Percentiles rank a stretch among this genome's conserved stretches.
phyloP scores from a whole-genome alignment of 2,329 filamentous ascomycete genomes.

The Neonectria magnoliae region DNA sequence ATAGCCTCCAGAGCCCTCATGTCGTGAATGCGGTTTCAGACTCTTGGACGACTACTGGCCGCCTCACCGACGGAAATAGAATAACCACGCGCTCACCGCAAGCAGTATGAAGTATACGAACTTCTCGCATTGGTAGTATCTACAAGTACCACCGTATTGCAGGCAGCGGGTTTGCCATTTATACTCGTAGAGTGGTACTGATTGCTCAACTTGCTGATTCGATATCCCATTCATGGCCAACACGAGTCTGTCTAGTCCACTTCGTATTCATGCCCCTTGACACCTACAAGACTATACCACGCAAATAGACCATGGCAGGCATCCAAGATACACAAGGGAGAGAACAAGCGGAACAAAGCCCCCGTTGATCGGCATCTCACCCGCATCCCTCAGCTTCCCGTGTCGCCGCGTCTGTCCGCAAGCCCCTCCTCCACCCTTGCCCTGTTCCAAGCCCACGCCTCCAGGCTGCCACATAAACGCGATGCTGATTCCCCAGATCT shows the following conservation, averaged over 20 bases:
- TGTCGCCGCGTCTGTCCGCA: neutral
- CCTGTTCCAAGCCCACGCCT: slow-evolving; percentile 9
- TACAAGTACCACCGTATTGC: slow-evolving; percentile 6
- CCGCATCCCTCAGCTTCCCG: slow-evolving; percentile 3
- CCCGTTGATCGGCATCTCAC: slow-evolving; percentile 11
- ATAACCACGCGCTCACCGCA: neutral
- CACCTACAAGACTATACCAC: neutral
- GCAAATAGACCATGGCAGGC: neutral
- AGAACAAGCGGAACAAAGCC: slow-evolving; percentile 1
- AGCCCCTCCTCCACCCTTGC: neutral
- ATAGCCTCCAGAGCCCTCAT: slow-evolving; percentile 9
- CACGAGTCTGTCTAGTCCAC: neutral
- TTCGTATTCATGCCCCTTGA: neutral
- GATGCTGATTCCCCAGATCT: slow-evolving; percentile 29
- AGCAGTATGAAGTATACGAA: neutral
- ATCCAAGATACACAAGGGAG: neutral
- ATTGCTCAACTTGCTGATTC: too few species aligned
- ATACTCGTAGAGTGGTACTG: neutral
- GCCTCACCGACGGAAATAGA: slow-evolving; percentile 20
- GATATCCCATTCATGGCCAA: neutral
- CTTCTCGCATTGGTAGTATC: neutral
- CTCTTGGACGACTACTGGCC: neutral
- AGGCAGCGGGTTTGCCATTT: slow-evolving; percentile 5
- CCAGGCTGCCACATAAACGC: slow-evolving; percentile 32
- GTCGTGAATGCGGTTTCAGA: slow-evolving; percentile 14